Percentiles rank a stretch among this genome's conserved stretches.
These are phyloP conservation scores for Pseudophaeomoniella oleicola DNA, from an alignment of 2,329 filamentous ascomycete species.

Conservation along the genomic window DNA sequence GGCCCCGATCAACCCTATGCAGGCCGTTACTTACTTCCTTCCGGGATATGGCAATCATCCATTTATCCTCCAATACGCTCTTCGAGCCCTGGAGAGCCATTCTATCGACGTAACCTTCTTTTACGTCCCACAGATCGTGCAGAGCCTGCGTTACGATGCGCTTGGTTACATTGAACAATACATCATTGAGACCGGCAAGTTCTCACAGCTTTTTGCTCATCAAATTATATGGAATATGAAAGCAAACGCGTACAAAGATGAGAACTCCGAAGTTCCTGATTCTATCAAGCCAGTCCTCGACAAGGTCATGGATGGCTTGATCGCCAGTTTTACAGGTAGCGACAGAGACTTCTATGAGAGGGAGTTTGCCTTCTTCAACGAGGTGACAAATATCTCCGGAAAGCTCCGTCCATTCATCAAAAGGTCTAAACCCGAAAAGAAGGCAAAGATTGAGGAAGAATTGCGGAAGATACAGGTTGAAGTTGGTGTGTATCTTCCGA, in stretches of 20 bases:
- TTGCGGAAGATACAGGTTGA: constrained; percentile 94
- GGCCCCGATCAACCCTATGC: constrained; percentile 82
- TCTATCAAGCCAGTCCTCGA: constrained; percentile 87
- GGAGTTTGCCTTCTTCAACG: constrained; percentile 96
- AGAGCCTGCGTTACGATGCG: constrained; percentile 81
- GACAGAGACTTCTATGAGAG: constrained; percentile 83
- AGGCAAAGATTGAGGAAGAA: constrained; percentile 97
- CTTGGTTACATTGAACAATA: constrained; percentile 93
- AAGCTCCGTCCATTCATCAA: constrained; percentile 92
- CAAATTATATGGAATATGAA: constrained; percentile 99
- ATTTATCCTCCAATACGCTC: constrained; percentile 89
- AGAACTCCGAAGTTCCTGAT: constrained; percentile 80
- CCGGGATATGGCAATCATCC: constrained; percentile 85
- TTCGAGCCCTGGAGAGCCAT: constrained; percentile 86
- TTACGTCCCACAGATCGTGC: constrained; percentile 96
- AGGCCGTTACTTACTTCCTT: constrained; percentile 83
- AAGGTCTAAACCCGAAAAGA: constrained; percentile 86
- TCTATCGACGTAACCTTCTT: constrained; percentile 97
- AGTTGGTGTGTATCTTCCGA: constrained; percentile 90
- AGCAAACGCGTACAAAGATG: constrained; percentile 94
- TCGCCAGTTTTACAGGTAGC: constrained; percentile 61
- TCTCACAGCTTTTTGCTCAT: constrained; percentile 96
- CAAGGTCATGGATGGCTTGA: constrained; percentile 71
- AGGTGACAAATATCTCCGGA: constrained; percentile 88
- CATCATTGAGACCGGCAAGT: constrained; percentile 90